Evolutionary conservation across 164 flowering plant species (phyloP).

Genomic region (Vitis vinifera): ASM3070453v1 NC_081805.1:615001-615500

Average conservation of each 20-base stretch:
- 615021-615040: not conserved
- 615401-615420: too few relatives aligned
- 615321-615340: too few relatives aligned
- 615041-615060: constrained; percentile 29
- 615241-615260: not conserved
- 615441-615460: too few relatives aligned
- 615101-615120: constrained; percentile 31
- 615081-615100: constrained; percentile 14
- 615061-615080: constrained; percentile 14
- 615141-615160: constrained; percentile 21
- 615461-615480: too few relatives aligned
- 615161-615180: constrained; percentile 39
- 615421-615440: too few relatives aligned
- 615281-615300: too few relatives aligned
- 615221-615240: not conserved
- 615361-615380: too few relatives aligned
- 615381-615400: too few relatives aligned
- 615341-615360: too few relatives aligned
- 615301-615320: too few relatives aligned
- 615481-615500: too few relatives aligned
- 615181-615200: constrained; percentile 36
- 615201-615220: constrained; percentile 28
- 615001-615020: not conserved
- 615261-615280: not conserved
- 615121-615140: constrained; percentile 14